Evolutionary conservation across 352 stramenopile species (phyloP).

Genomic region (Globisporangium takayamanum): DNA sequence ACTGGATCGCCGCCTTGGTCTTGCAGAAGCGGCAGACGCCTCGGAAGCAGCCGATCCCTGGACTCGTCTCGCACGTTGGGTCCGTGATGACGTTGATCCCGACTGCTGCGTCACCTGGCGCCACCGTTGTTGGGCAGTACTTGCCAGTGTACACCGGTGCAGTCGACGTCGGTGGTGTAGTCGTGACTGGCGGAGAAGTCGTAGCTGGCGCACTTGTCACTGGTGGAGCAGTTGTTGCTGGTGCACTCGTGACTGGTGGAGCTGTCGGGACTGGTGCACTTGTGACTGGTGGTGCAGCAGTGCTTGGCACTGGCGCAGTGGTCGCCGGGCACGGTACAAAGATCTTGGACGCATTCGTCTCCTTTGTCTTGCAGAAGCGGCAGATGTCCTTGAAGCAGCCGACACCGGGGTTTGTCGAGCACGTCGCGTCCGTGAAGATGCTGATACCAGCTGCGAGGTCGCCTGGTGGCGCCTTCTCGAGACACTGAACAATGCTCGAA

Average conservation of each 20-base stretch:
- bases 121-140: slow-evolving; percentile 1
- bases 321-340: background rate
- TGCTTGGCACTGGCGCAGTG: background rate
- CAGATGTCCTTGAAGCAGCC: slow-evolving; percentile 12
- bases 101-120: slow-evolving; percentile 4
- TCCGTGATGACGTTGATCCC: slow-evolving; percentile 13
- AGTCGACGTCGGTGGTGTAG: background rate
- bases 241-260: background rate
- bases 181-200: background rate
- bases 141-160: background rate
- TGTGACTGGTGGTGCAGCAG: background rate
- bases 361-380: slow-evolving; percentile 13
- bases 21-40: slow-evolving; percentile 15
- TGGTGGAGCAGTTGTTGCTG: background rate
- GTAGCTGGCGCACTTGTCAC: background rate
- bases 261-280: background rate
- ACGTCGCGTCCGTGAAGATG: slow-evolving; percentile 8
- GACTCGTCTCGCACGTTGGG: slow-evolving; percentile 2
- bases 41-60: slow-evolving; percentile 9
- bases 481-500: background rate
- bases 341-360: slow-evolving; percentile 4
- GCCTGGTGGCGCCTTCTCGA: slow-evolving; percentile 3
- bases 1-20: slow-evolving; percentile 4
- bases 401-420: slow-evolving; percentile 2
- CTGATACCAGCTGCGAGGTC: slow-evolving; percentile 20